These are phyloP conservation scores for Kwoniella sp. DNA, from an alignment of 768 basidiomycete genomes.

Conservation along the genomic window DNA sequence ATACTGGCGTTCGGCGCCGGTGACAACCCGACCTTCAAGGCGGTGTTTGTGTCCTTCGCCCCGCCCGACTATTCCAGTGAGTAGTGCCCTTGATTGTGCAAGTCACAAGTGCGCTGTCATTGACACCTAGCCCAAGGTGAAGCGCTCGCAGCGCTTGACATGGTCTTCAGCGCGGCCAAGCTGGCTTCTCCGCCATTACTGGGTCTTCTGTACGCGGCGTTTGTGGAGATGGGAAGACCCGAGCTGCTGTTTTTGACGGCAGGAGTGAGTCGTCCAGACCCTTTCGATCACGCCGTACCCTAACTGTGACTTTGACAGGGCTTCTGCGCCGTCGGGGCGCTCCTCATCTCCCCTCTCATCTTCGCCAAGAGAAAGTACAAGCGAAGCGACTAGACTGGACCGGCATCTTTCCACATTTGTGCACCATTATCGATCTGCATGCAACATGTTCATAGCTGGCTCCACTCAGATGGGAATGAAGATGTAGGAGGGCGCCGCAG, in stretches of 20 bases:
- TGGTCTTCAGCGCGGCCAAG: constrained; percentile 36
- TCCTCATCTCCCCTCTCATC: constrained; percentile 16
- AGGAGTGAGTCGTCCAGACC: constrained; percentile 28
- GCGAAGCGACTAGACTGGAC: constrained; percentile 5
- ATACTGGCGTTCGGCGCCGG: constrained; percentile 38
- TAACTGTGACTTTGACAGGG: constrained; percentile 3
- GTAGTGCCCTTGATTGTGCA: no score
- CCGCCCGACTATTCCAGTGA: constrained; percentile 35
- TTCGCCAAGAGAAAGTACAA: constrained; percentile 13
- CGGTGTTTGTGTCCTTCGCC: constrained; percentile 36
- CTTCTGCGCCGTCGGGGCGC: constrained; percentile 20
- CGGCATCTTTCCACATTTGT: no score
- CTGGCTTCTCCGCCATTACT: constrained; percentile 34
- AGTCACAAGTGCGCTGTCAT: no score
- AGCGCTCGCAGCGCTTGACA: constrained; percentile 43
- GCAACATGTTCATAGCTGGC: no score
- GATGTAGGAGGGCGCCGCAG: neutral
- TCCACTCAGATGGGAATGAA: no score
- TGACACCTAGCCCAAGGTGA: constrained; percentile 19
- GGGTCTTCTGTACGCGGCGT: constrained; percentile 37
- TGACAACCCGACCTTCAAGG: constrained; percentile 42
- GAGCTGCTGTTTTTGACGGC: constrained; percentile 38
- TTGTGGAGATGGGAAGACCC: constrained; percentile 35
- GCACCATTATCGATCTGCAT: neutral
- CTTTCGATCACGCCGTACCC: neutral